Conservation (phyloP, 257 asterid species). For the Eustoma russellianum region DNA sequence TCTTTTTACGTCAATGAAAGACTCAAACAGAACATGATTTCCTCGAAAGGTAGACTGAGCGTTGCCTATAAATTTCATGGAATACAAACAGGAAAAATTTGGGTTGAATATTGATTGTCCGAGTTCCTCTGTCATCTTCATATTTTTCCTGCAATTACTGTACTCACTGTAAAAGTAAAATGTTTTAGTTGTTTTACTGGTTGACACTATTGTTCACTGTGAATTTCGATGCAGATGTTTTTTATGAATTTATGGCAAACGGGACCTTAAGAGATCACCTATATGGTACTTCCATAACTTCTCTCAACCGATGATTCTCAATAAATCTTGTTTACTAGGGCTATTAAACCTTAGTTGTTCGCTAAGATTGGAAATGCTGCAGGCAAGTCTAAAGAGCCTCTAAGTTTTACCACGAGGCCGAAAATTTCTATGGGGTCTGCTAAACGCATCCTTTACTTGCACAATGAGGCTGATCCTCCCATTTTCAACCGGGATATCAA, state of each 20-base stretch:
- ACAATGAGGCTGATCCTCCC: conserved; percentile 95
- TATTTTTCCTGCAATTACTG: background rate
- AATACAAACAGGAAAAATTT: background rate
- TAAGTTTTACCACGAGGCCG: conserved; percentile 59
- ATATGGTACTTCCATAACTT: conserved; percentile 42
- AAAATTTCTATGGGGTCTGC: conserved; percentile 73
- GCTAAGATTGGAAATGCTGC: conserved; percentile 12
- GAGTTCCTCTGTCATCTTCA: background rate
- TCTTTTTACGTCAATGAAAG: background rate
- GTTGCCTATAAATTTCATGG: background rate
- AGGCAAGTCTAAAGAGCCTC: conserved; percentile 57
- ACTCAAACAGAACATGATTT: background rate
- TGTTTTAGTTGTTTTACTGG: background rate
- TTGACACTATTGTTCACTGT: conserved; percentile 12
- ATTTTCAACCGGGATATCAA: conserved; percentile 97
- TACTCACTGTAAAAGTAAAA: background rate
- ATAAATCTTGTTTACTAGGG: no score
- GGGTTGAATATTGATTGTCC: background rate
- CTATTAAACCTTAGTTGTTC: background rate
- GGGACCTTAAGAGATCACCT: conserved; percentile 86
- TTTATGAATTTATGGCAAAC: conserved; percentile 85
- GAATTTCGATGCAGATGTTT: conserved; percentile 70
- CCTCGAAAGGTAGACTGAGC: background rate
- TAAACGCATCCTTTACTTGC: conserved; percentile 89
- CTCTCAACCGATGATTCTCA: no score